Percentiles rank a stretch among this genome's conserved stretches.
phyloP scores from a whole-genome alignment of 2,329 filamentous ascomycete species.

The Trichoderma sp. region DNA sequence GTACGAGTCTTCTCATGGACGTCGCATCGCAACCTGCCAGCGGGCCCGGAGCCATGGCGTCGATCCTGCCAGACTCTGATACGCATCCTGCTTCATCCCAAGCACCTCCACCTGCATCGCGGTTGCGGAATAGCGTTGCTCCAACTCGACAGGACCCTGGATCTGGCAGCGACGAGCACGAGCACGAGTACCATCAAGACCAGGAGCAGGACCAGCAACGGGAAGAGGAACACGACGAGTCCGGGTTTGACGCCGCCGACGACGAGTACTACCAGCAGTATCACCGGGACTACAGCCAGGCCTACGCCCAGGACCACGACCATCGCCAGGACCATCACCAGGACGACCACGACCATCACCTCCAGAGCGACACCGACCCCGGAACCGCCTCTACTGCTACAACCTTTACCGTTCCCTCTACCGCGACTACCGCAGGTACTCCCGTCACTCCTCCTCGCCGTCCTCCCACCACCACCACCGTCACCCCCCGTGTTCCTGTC shows the following conservation, averaged over 20 bases:
- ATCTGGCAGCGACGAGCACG: no score
- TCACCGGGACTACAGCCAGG: constrained; percentile 4
- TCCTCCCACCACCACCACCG: background rate
- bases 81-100: constrained; percentile 46
- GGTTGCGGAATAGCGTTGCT: constrained; percentile 11
- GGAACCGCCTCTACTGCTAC: background rate
- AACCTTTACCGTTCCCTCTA: constrained; percentile 13
- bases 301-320: background rate
- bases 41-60: constrained; percentile 28
- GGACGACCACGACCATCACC: background rate
- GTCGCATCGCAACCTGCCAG: constrained; percentile 34
- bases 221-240: constrained; percentile 6
- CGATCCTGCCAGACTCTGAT: constrained; percentile 39
- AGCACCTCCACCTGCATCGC: constrained; percentile 31
- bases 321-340: constrained; percentile 2
- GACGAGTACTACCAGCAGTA: constrained; percentile 26
- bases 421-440: background rate
- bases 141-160: background rate
- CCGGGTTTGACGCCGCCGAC: background rate
- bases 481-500: constrained; percentile 27
- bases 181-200: no score
- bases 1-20: constrained; percentile 21
- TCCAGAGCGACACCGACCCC: constrained; percentile 9
- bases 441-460: background rate
- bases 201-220: background rate